Evolutionary conservation across 2,329 filamentous ascomycete genomes (phyloP), one percentile per base, ranked within the genome.

Genomic region (Onygenales sp.): DNA sequence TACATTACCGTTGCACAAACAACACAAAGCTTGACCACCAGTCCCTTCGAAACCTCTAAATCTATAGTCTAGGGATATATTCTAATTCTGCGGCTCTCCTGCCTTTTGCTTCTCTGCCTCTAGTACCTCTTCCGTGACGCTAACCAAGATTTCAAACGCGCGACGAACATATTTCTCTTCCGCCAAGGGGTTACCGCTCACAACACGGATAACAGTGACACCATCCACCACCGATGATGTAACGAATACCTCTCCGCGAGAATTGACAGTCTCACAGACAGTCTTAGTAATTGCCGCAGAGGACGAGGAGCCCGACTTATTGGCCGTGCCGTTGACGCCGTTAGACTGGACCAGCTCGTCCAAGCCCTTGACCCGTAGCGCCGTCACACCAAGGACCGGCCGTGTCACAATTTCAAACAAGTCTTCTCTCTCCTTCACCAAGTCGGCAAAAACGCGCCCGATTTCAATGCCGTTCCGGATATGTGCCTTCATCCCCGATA

Each of bases 351-450:
- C 53, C 6, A 48, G 55, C 7, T 66, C 69, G 2, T 75, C 77
- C 47, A 77, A n/a, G 8, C 45, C 45, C 14, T 17, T 78, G 13
- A 91, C 72, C 2, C 82, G 79, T 59, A 96, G 82, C 1, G 91
- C 89, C 0, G 88, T 87, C 50, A 97, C 77, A 1, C 83, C 88
- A 63, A 94, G 96, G 0, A 77, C 77, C 0, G 92, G 88, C 3
- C 80, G 80, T 0, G 87, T 84, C 17, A 94, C 73, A 14, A 95
- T 78, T 59, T 81, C 79, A 60, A 95, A 95, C 13, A 95, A 66
- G 64, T 95, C 89, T 0, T 69, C 61, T 2, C 87, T 73, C 2
- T 65, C 70, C 8, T 71, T 68, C 1, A 95, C 64, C 43, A 87
- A 74, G 0, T 66, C 72, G 2, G 82, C 79, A 58, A 96, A 93